These are phyloP conservation scores for Juncus inflexus DNA, from an alignment of 176 grass and related monocot species.

Conservation along the genomic window DNA sequence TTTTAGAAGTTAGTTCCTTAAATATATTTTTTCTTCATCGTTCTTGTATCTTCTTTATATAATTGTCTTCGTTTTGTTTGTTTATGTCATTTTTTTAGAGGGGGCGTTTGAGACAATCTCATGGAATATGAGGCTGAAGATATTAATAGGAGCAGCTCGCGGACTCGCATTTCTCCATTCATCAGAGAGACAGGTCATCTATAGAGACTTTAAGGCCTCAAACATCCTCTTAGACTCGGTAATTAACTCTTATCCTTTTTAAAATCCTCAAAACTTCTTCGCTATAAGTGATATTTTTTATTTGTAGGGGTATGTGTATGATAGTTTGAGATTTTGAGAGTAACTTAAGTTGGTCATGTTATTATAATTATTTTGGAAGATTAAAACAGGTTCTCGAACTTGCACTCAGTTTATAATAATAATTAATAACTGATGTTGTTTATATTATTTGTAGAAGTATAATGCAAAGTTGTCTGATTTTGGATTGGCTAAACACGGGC, in stretches of 20 bases:
- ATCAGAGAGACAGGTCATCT: conserved; percentile 75
- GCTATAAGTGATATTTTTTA: no score
- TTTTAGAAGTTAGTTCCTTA: conserved; percentile 68
- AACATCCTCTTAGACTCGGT: conserved; percentile 88
- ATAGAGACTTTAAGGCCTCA: conserved; percentile 87
- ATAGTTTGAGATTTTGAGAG: no score
- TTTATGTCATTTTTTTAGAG: conserved; percentile 31
- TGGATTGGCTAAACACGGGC: conserved; percentile 83
- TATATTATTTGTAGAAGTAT: conserved; percentile 42
- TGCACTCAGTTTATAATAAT: no score
- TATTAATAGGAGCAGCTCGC: conserved; percentile 80
- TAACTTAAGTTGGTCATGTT: no score
- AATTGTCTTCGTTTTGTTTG: not conserved
- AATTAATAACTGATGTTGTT: no score
- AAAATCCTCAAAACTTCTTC: not conserved
- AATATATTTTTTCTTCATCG: conserved; percentile 20
- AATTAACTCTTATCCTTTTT: conserved; percentile 11
- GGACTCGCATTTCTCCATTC: conserved; percentile 89
- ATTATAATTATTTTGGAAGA: no score
- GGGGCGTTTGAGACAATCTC: conserved; percentile 55
- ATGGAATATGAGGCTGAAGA: conserved; percentile 85
- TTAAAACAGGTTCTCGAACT: no score
- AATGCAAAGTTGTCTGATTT: conserved; percentile 85
- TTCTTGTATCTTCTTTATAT: not conserved
- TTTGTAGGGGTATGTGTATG: no score